These are phyloP conservation scores for Phytophthora sp. DNA, from an alignment of 352 stramenopile species.

Conservation along the genomic window DNA sequence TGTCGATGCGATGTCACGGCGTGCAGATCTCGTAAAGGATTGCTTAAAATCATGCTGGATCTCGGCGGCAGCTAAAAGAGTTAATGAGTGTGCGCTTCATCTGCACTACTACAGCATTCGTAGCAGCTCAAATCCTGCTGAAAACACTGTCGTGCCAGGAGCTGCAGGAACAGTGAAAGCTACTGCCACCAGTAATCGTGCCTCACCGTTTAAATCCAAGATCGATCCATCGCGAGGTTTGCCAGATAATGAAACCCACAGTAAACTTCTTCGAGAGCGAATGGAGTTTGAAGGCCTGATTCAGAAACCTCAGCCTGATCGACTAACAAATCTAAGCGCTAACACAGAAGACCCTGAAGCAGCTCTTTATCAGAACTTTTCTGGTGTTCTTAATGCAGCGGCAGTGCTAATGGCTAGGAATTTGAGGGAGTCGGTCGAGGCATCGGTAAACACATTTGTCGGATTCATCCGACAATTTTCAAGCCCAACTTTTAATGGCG, in stretches of 20 bases:
- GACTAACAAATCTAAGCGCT: background rate
- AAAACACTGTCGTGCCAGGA: slow-evolving; percentile 25
- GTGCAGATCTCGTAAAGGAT: slow-evolving; percentile 86
- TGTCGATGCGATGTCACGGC: slow-evolving; percentile 76
- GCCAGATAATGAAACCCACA: slow-evolving; percentile 29
- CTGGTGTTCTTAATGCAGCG: slow-evolving; percentile 80
- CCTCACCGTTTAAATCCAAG: slow-evolving; percentile 31
- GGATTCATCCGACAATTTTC: slow-evolving; percentile 83
- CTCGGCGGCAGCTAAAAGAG: slow-evolving; percentile 64
- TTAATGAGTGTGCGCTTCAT: slow-evolving; percentile 69
- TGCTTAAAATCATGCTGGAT: slow-evolving; percentile 88
- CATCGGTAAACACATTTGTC: slow-evolving; percentile 77
- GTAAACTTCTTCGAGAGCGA: slow-evolving; percentile 48
- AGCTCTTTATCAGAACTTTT: slow-evolving; percentile 55
- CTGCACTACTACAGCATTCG: slow-evolving; percentile 34
- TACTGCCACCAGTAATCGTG: background rate
- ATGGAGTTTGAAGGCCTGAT: slow-evolving; percentile 62
- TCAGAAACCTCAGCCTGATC: slow-evolving; percentile 22
- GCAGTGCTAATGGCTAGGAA: slow-evolving; percentile 92
- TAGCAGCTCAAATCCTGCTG: slow-evolving; percentile 10
- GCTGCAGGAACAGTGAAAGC: slow-evolving; percentile 17
- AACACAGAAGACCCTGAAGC: slow-evolving; percentile 49
- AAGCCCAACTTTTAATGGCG: slow-evolving; percentile 47
- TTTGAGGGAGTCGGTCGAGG: slow-evolving; percentile 84
- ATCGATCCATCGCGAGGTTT: slow-evolving; percentile 1